Base-by-base conservation (phyloP, 1,284 basidiomycete genomes). In the Anthracocystis panici-leucophaei region DNA sequence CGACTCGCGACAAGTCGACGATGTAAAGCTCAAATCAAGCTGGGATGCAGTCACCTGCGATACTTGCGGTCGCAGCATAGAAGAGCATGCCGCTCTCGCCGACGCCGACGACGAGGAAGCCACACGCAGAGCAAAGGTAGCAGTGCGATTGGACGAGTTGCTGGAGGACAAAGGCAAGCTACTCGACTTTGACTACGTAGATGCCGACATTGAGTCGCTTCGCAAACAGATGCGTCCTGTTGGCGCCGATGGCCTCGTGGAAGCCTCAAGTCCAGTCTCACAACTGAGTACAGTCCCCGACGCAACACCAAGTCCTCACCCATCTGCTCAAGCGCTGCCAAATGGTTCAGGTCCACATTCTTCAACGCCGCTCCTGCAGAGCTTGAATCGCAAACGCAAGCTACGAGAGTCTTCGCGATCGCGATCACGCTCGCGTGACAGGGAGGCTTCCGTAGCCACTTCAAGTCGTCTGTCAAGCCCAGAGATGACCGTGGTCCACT, bases 91-190 rank as follows among this genome's bases (percentile, higher is more conserved):
- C 23, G 91, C 92, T 27, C 89, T 84, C 3, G 65, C 60, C 8
- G 81, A 82, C 14, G 81, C 86, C 14, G 77, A 76, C 8, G 71
- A 79, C 12, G 80, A 80, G 29, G 87, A 88, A 76, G 67, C 79
- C 51, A 78, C 71, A 33, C 89, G 94, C 45, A 88, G 92, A 83
- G 90, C 89, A 50, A 91, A 91, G 75, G 90, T 93, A 9, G 94
- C 93, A 3, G 89, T 92, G 57, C 89, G 92, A 57, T 88, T 95
- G 56, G 94, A 97, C 83, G 93, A 95, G 86, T 85, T 93, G 57
- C 87, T 95, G 45, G 90, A 94, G 92, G 93, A 93, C 84, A 88
- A 89, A 52, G 90, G 89, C 53, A 89, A 90, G 80, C 87, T 96
- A 27, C 87, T 92, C 14, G 91, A 94, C 86, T 92, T 97, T 84